These are phyloP conservation scores for Selaginella moellendorffii DNA, from an alignment of 75 land plant genomes.

Conservation along the genomic window DNA sequence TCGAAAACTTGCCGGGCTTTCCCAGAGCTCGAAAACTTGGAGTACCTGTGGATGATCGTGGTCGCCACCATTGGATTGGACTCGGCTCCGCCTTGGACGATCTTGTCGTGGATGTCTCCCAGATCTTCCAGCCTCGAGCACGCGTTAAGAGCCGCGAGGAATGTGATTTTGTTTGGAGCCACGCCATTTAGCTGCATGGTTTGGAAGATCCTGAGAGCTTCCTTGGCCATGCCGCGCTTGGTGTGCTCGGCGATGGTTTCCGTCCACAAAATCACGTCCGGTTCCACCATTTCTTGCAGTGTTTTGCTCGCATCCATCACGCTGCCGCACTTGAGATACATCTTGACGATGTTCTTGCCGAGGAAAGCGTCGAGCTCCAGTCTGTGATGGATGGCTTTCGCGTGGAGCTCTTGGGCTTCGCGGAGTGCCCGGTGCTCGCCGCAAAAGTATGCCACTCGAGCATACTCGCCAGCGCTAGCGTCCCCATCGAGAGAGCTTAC, in stretches of 20 bases:
- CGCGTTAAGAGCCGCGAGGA: not conserved
- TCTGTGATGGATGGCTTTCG: not conserved
- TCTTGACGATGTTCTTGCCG: not conserved
- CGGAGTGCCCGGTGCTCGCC: not conserved
- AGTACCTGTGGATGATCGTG: not conserved
- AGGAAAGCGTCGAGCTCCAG: not conserved
- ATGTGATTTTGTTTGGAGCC: not conserved
- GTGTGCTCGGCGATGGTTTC: not conserved
- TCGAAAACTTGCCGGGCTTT: not conserved
- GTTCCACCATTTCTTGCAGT: not conserved
- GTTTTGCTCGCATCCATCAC: not conserved
- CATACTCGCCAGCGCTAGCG: not conserved
- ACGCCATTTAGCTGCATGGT: not conserved
- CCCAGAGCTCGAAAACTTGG: not conserved
- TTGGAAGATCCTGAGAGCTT: not conserved
- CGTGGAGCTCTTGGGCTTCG: not conserved
- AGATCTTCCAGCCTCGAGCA: not conserved
- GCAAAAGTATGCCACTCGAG: not conserved
- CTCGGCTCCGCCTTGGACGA: not conserved
- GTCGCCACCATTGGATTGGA: not conserved
- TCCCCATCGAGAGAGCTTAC: too few relatives aligned
- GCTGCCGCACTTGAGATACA: not conserved
- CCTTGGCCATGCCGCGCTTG: not conserved
- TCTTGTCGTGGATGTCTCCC: not conserved
- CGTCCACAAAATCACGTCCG: not conserved